These are phyloP conservation scores for Leccinum sublutescens DNA, from an alignment of 768 basidiomycete species.

Conservation along the genomic window DNA sequence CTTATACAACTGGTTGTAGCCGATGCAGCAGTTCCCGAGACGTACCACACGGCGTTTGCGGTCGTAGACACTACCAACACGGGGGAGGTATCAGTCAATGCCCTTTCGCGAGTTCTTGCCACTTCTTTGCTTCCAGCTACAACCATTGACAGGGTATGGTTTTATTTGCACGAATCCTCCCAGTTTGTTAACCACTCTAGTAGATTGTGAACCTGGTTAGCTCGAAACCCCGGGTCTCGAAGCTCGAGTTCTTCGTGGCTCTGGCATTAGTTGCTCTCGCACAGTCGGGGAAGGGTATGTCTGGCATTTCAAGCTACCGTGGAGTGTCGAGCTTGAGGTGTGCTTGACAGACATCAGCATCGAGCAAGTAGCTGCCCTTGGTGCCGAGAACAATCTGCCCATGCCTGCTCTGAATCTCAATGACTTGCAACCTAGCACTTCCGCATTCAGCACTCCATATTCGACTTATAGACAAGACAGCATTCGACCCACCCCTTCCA, in stretches of 20 bases:
- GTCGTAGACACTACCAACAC: slow-evolving; percentile 67
- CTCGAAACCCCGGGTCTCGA: slow-evolving; percentile 75
- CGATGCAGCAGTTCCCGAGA: slow-evolving; percentile 75
- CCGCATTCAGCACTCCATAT: slow-evolving; percentile 44
- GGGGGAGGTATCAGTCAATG: slow-evolving; percentile 80
- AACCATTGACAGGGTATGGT: slow-evolving; percentile 72
- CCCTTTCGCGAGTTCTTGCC: slow-evolving; percentile 74
- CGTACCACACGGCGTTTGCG: slow-evolving; percentile 73
- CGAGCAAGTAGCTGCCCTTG: slow-evolving; percentile 76
- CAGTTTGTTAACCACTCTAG: slow-evolving; percentile 6
- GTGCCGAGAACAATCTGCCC: slow-evolving; percentile 75
- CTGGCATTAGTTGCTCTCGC: slow-evolving; percentile 85
- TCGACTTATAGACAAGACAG: slow-evolving; percentile 45
- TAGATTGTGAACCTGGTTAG: slow-evolving; percentile 92
- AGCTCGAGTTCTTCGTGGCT: slow-evolving; percentile 89
- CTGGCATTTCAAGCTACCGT: not conserved
- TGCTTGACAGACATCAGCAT: slow-evolving; percentile 64
- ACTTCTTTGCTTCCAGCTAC: slow-evolving; percentile 80
- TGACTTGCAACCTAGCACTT: slow-evolving; percentile 51
- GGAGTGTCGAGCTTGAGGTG: not conserved
- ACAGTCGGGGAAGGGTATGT: slow-evolving; percentile 73
- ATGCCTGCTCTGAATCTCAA: slow-evolving; percentile 68
- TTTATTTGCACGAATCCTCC: not conserved
- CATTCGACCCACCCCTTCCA: slow-evolving; percentile 45
- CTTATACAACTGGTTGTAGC: slow-evolving; percentile 41